Evolutionary conservation across 176 grass and related monocot genomes (phyloP).

Genomic region (Pharus latifolius): DNA sequence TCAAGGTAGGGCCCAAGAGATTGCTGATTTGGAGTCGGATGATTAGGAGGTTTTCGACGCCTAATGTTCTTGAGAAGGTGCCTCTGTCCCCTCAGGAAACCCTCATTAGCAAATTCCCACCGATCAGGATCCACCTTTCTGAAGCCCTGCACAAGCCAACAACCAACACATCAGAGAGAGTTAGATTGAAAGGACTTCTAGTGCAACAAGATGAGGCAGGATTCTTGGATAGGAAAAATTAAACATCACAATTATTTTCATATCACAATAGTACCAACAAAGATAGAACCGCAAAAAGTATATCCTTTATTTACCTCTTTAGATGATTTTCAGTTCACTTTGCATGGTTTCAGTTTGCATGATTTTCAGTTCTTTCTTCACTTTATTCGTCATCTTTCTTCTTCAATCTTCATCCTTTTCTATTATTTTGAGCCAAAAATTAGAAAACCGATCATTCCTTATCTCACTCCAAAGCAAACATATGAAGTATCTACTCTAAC

Average conservation of each 20-base stretch:
- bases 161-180: not conserved
- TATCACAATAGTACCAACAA: not conserved
- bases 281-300: not conserved
- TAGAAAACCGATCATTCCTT: conserved; percentile 25
- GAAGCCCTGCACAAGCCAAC: conserved; percentile 57
- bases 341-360: conserved; percentile 35
- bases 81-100: conserved; percentile 72
- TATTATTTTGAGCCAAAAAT: conserved; percentile 27
- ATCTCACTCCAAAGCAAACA: not conserved
- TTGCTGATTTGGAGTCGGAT: conserved; percentile 46
- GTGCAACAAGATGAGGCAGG: not conserved
- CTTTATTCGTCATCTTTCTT: conserved; percentile 31
- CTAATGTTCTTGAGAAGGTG: conserved; percentile 83
- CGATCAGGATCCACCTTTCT: conserved; percentile 89
- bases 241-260: not conserved
- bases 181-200: not conserved
- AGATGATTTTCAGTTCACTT: conserved; percentile 23
- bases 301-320: conserved; percentile 5
- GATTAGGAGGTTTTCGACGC: conserved; percentile 46
- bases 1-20: conserved; percentile 61
- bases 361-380: conserved; percentile 24
- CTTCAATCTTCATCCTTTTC: conserved; percentile 31
- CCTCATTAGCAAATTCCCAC: conserved; percentile 94
- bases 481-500: not conserved
- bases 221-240: not conserved